Conservation (phyloP, 768 basidiomycete genomes). For the Boletus tomentosulus region DNA sequence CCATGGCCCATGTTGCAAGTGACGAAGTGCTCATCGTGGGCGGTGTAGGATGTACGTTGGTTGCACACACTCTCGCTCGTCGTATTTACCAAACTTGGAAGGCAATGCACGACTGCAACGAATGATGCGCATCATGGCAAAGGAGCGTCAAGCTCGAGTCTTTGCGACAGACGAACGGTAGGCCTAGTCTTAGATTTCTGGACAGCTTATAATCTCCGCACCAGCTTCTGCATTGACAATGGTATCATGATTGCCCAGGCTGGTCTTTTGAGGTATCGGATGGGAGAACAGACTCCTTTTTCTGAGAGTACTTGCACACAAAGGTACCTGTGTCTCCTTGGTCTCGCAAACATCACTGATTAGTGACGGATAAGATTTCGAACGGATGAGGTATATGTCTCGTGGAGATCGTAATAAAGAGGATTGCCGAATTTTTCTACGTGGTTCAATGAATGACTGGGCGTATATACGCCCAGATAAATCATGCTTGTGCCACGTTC, state of each 20-base stretch:
- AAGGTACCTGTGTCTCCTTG: constrained; percentile 42
- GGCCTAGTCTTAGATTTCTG: constrained; percentile 13
- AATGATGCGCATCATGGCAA: constrained; percentile 99
- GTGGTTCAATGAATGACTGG: background rate
- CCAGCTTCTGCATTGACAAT: constrained; percentile 98
- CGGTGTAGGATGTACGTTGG: constrained; percentile 92
- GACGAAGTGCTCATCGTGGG: constrained; percentile 96
- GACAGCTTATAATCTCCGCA: background rate
- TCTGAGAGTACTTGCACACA: constrained; percentile 87
- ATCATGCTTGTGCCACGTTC: constrained; percentile 38
- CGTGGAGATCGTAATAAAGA: constrained; percentile 59
- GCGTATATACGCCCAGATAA: background rate
- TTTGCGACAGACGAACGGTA: constrained; percentile 97
- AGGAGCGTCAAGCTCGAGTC: constrained; percentile 81
- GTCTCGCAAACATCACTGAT: constrained; percentile 8
- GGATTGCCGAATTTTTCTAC: background rate
- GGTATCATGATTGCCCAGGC: constrained; percentile 99
- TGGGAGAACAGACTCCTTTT: constrained; percentile 80
- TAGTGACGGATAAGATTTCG: constrained; percentile 58
- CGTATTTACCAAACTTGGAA: constrained; percentile 27
- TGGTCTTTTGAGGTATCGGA: constrained; percentile 84
- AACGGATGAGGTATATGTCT: constrained; percentile 89
- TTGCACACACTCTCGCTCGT: background rate
- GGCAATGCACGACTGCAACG: constrained; percentile 92
- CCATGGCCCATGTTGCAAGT: constrained; percentile 98